These are phyloP conservation scores for Rasamsonia emersonii DNA, from an alignment of 2,329 filamentous ascomycete species.

Conservation along the genomic window DNA sequence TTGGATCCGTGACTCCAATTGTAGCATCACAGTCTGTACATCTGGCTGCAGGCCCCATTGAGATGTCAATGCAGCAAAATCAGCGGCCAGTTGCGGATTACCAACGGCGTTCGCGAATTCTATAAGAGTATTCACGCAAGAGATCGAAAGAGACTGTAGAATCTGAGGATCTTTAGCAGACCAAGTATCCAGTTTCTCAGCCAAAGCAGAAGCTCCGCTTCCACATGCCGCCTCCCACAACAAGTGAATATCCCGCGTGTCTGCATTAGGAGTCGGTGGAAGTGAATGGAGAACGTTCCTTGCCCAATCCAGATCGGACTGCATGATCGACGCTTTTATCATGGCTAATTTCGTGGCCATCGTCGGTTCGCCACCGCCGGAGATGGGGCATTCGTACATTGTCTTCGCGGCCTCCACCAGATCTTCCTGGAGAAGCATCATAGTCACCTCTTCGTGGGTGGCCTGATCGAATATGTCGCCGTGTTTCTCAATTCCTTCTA, in stretches of 20 bases:
- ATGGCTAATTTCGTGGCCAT: constrained; percentile 44
- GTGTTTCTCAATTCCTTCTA: constrained; percentile 44
- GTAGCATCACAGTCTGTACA: constrained; percentile 60
- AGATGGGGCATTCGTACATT: constrained; percentile 56
- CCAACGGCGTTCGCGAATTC: constrained; percentile 60
- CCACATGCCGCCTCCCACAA: constrained; percentile 67
- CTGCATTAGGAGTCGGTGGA: constrained; percentile 40
- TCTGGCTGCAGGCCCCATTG: constrained; percentile 60
- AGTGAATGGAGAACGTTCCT: constrained; percentile 48
- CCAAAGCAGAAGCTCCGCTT: constrained; percentile 62
- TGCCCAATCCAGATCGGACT: constrained; percentile 54
- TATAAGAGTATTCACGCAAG: constrained; percentile 70
- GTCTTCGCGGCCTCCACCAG: constrained; percentile 53
- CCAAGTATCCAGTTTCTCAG: constrained; percentile 64
- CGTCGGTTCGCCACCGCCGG: constrained; percentile 32
- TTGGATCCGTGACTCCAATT: constrained; percentile 67
- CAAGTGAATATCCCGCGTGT: constrained; percentile 63
- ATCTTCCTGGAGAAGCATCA: constrained; percentile 53
- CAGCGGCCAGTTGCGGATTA: constrained; percentile 63
- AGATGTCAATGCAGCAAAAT: constrained; percentile 59
- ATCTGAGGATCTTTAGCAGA: constrained; percentile 36
- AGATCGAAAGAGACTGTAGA: constrained; percentile 51
- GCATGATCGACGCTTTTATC: constrained; percentile 54
- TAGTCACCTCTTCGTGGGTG: constrained; percentile 46
- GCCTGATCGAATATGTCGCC: constrained; percentile 40